Evolutionary conservation across 371 early-diverging fungal species (phyloP).

Genomic region (Mucor racemosus): DNA sequence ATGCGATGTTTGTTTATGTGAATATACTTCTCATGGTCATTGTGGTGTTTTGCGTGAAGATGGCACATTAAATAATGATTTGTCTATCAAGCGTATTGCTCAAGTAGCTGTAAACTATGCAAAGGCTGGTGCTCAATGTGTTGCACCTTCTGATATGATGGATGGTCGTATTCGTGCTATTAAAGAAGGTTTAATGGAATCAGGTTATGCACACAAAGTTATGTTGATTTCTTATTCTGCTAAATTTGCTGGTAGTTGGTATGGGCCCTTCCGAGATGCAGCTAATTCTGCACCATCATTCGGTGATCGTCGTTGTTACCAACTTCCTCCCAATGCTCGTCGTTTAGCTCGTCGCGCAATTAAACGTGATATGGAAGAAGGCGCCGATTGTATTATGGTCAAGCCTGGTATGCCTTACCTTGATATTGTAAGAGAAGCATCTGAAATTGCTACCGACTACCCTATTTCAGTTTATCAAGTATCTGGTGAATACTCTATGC

Average conservation of each 20-base stretch:
- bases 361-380: slow-evolving; percentile 88
- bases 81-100: slow-evolving; percentile 80
- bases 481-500: slow-evolving; percentile 95
- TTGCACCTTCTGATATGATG: slow-evolving; percentile 98
- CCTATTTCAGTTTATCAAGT: slow-evolving; percentile 93
- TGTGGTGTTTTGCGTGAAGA: slow-evolving; percentile 88
- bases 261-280: slow-evolving; percentile 97
- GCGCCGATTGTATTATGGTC: slow-evolving; percentile 96
- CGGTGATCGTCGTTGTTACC: slow-evolving; percentile 95
- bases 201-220: slow-evolving; percentile 78
- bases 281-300: slow-evolving; percentile 90
- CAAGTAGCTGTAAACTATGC: slow-evolving; percentile 90
- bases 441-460: slow-evolving; percentile 70
- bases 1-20: slow-evolving; percentile 97
- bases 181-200: slow-evolving; percentile 77
- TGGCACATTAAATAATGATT: slow-evolving; percentile 82
- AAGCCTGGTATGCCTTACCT: slow-evolving; percentile 96
- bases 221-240: slow-evolving; percentile 94
- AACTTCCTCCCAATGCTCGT: slow-evolving; percentile 89
- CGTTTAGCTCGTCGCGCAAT: slow-evolving; percentile 90
- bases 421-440: slow-evolving; percentile 92
- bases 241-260: slow-evolving; percentile 93
- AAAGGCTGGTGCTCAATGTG: slow-evolving; percentile 83
- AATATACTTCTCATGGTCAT: slow-evolving; percentile 95
- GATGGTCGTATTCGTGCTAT: slow-evolving; percentile 94